phyloP scores from a whole-genome alignment of 1,284 basidiomycete species.

The Moesziomyces sp. region DNA sequence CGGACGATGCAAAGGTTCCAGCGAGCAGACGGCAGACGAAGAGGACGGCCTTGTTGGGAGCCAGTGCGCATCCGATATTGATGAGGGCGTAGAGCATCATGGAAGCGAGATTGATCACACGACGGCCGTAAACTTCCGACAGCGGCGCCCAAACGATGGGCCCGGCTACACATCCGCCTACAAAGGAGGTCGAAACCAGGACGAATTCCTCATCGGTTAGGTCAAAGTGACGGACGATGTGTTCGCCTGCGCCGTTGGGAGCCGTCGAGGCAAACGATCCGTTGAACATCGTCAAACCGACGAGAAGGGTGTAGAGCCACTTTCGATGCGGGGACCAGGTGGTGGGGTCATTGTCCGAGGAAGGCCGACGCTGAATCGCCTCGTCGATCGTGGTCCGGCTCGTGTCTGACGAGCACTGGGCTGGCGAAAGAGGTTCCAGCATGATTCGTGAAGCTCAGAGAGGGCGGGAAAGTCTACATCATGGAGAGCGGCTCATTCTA shows the following conservation, averaged over 20 bases:
- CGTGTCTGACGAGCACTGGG: background rate
- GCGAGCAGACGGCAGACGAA: conserved; percentile 33
- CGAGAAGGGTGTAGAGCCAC: conserved; percentile 33
- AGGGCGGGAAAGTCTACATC: too few relatives aligned
- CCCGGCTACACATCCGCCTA: conserved; percentile 45
- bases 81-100: conserved; percentile 18
- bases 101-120: conserved; percentile 13
- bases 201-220: conserved; percentile 31
- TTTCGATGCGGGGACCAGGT: conserved; percentile 20
- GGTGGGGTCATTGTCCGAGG: background rate
- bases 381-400: conserved; percentile 1
- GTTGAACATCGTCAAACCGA: conserved; percentile 45
- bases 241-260: conserved; percentile 27
- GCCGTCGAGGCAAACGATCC: conserved; percentile 43
- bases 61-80: conserved; percentile 33
- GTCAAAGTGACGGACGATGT: conserved; percentile 15
- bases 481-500: too few relatives aligned
- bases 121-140: conserved; percentile 35
- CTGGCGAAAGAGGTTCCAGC: too few relatives aligned
- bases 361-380: conserved; percentile 3
- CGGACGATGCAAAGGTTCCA: conserved; percentile 37
- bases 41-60: conserved; percentile 28
- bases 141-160: conserved; percentile 47
- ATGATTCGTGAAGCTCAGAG: too few relatives aligned
- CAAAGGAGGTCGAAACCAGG: conserved; percentile 36